Base-by-base conservation (phyloP, 768 basidiomycete genomes). In the Naematelia aurantialba region DNA sequence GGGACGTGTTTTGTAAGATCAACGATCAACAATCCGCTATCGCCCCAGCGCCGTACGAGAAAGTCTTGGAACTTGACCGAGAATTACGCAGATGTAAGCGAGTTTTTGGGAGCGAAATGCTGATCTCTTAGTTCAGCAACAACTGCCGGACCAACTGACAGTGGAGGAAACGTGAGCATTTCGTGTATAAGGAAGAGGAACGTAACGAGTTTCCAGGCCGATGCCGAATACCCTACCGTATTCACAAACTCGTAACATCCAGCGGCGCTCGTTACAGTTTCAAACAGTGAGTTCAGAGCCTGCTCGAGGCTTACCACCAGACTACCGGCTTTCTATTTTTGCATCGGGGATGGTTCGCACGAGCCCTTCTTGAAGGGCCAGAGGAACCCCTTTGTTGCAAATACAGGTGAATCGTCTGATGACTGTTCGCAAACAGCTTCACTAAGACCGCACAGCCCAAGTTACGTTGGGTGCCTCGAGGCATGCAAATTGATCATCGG, bases 401-500 rank as follows among this genome's bases (percentile, higher is more conserved):
- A 42, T 62, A 58, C 56, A 53, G 61, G 61, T 59, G n/a, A 30
- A 51, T 34, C 19, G 4, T 31, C 34, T 17, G 8, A n/a, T 26
- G 21, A 14, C 10, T 47, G 11, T 3, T 39, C 21, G 5, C 2
- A 27, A n/a, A n/a, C n/a, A n/a, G 2, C 22, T n/a, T 39, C 5
- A 25, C 48, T 50, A 27, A 50, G 14, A 26, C 24, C 29, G 2
- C n/a, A 11, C 52, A 62, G 61, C 39, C 56, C 52, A 4, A 62
- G 61, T 45, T 62, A 34, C 49, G 52, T 62, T 13, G 57, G 56
- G n/a, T 62, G 61, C 24, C 44, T 62, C 13, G 61, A 62, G 22
- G 51, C 56, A 5, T 62, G 61, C 57, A 62, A 62, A 39, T 5
- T 48, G 3, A 11, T 62, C 2, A 26, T 62, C 51, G 56, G 34